A percentile compares a stretch with the other conserved stretches of the same genome.
These are phyloP conservation scores for Dictyostelium capitatum DNA, from an alignment of 78 protist genomes.

Conservation along the genomic window DNA sequence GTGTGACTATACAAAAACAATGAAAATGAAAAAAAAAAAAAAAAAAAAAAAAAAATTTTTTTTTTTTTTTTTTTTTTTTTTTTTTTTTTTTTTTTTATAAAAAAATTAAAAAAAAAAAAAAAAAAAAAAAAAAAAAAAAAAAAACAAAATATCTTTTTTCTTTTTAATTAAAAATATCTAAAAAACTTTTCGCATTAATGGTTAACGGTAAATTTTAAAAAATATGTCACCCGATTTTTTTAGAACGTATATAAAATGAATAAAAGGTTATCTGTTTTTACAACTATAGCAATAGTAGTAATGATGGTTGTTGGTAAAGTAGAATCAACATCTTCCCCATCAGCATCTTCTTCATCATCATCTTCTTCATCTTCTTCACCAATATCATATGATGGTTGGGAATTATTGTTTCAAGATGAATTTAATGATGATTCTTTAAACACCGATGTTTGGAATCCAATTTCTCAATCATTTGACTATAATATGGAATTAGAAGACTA, in stretches of 20 bases:
- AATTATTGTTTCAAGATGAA: constrained; percentile 6
- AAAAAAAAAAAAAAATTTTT: no score
- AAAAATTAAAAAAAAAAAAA: not conserved
- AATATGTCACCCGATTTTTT: no score
- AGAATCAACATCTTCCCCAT: no score
- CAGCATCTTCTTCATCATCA: not conserved
- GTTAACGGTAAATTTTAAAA: no score
- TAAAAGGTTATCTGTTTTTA: not conserved
- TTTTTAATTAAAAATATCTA: no score
- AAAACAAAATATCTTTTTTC: not conserved
- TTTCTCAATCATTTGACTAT: not conserved
- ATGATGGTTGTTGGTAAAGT: no score
- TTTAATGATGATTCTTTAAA: not conserved
- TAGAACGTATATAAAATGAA: not conserved
- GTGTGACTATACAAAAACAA: no score
- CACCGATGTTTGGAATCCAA: not conserved
- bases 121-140: not conserved
- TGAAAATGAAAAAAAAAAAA: no score
- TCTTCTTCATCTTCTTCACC: not conserved
- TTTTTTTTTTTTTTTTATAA: not conserved
- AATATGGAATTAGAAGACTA: constrained; percentile 16
- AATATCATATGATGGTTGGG: constrained; percentile 27
- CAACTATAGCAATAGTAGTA: not conserved
- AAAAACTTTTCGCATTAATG: no score
- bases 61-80: not conserved